Percentiles rank a stretch among this genome's conserved stretches.
These are phyloP conservation scores for Dissophora ornata DNA, from an alignment of 192 early-diverging fungal species.

Conservation along the genomic window DNA sequence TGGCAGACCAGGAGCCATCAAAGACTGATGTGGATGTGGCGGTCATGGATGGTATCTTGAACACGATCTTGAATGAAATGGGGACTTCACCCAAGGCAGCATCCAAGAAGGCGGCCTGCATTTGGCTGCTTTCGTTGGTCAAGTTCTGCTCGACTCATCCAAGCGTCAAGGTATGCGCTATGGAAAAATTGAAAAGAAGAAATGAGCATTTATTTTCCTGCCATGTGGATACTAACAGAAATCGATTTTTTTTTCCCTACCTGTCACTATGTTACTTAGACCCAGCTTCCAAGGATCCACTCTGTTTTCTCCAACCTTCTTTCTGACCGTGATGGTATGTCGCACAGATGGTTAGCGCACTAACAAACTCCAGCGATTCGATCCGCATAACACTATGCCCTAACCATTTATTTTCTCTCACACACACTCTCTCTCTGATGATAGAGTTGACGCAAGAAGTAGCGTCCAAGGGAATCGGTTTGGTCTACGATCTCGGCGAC, in stretches of 20 bases:
- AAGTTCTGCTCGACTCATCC: conserved; percentile 72
- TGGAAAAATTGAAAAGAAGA: no score
- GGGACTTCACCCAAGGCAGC: conserved; percentile 63
- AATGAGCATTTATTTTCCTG: no score
- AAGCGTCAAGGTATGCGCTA: conserved; percentile 57
- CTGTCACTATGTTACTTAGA: no score
- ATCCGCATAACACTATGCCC: no score
- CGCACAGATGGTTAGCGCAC: no score
- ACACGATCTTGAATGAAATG: conserved; percentile 66
- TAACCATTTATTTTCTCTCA: no score
- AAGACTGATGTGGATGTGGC: conserved; percentile 17
- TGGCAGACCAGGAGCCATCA: conserved; percentile 60
- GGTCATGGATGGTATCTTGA: conserved; percentile 59
- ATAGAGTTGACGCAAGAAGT: conserved; percentile 85
- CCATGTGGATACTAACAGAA: no score
- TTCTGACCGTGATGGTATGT: conserved; percentile 84
- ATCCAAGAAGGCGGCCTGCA: conserved; percentile 74
- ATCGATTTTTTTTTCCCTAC: no score
- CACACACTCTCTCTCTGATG: no score
- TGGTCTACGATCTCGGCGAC: conserved; percentile 87
- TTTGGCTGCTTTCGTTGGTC: conserved; percentile 83
- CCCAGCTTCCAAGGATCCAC: conserved; percentile 76
- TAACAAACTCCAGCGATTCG: no score
- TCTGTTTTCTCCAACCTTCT: conserved; percentile 79
- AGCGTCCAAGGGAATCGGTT: conserved; percentile 87